phyloP scores from a whole-genome alignment of 31 red algal species.

The Odonthalia washingtoniensis region DNA sequence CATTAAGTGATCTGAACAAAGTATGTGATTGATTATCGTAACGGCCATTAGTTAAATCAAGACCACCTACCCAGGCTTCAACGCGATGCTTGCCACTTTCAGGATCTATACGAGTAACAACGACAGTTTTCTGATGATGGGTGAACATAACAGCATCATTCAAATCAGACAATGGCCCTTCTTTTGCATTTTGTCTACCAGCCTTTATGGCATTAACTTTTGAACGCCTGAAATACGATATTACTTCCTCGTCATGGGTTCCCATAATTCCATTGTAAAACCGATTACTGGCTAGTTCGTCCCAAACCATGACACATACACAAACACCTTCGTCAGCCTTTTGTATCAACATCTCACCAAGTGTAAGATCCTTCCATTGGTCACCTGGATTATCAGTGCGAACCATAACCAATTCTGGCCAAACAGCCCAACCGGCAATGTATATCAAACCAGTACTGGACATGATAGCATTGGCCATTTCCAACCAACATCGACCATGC shows the following conservation, averaged over 20 bases:
- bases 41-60: conserved; percentile 86
- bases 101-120: conserved; percentile 54
- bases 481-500: conserved; percentile 65
- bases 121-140: conserved; percentile 86
- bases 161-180: conserved; percentile 73
- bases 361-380: conserved; percentile 52
- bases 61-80: conserved; percentile 75
- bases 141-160: conserved; percentile 74
- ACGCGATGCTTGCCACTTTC: conserved; percentile 62
- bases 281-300: conserved; percentile 72
- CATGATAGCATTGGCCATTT: conserved; percentile 61
- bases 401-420: conserved; percentile 66
- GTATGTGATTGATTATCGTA: conserved; percentile 76
- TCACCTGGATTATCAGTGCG: conserved; percentile 62
- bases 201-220: conserved; percentile 79
- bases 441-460: conserved; percentile 80
- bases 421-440: conserved; percentile 84
- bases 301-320: conserved; percentile 89
- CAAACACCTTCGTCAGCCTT: conserved; percentile 82
- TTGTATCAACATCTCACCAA: conserved; percentile 73
- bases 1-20: conserved; percentile 72
- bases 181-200: conserved; percentile 67
- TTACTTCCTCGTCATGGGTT: conserved; percentile 86
- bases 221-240: conserved; percentile 46
- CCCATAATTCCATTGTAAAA: conserved; percentile 77